Conservation (phyloP, 257 asterid species). For the Cordia subcordata region DNA sequence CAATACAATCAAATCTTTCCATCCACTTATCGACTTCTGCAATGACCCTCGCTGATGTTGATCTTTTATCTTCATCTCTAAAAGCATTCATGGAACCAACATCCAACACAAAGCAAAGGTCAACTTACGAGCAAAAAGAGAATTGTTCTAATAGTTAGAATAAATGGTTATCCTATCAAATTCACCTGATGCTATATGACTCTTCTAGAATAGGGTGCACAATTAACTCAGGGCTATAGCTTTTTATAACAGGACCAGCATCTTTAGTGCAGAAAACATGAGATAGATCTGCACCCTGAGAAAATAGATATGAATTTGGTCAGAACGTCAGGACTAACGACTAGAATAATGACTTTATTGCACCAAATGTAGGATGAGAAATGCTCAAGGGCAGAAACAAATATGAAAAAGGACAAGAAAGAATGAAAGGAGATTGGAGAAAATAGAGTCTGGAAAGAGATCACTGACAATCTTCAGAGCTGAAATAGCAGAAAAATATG, state of each 20-base stretch:
- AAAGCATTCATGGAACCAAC: slow-evolving; percentile 5
- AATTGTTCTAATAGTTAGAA: neutral
- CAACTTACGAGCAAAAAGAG: neutral
- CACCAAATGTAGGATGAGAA: neutral
- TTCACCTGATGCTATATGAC: slow-evolving; percentile 78
- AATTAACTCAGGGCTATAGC: slow-evolving; percentile 94
- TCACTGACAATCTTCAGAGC: slow-evolving; percentile 87
- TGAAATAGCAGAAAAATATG: slow-evolving; percentile 92
- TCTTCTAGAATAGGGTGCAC: slow-evolving; percentile 96
- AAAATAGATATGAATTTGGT: slow-evolving; percentile 16
- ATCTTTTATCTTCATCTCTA: slow-evolving; percentile 78
- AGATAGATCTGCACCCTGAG: slow-evolving; percentile 95
- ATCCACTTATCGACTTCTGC: slow-evolving; percentile 94
- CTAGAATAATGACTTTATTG: slow-evolving; percentile 1
- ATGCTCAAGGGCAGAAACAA: neutral
- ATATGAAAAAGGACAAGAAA: neutral
- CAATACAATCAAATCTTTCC: slow-evolving; percentile 94
- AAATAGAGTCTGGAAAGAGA: slow-evolving; percentile 11
- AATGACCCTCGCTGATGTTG: slow-evolving; percentile 59
- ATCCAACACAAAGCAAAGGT: neutral
- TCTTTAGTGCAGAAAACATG: slow-evolving; percentile 96
- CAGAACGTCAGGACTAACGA: slow-evolving; percentile 3
- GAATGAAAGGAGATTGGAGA: neutral
- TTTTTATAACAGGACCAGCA: slow-evolving; percentile 85
- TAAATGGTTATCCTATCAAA: slow-evolving; percentile 1